Evolutionary conservation across 257 asterid genomes (phyloP), one percentile per base, ranked within the genome.

Genomic region (Solanum appendiculatum): DNA sequence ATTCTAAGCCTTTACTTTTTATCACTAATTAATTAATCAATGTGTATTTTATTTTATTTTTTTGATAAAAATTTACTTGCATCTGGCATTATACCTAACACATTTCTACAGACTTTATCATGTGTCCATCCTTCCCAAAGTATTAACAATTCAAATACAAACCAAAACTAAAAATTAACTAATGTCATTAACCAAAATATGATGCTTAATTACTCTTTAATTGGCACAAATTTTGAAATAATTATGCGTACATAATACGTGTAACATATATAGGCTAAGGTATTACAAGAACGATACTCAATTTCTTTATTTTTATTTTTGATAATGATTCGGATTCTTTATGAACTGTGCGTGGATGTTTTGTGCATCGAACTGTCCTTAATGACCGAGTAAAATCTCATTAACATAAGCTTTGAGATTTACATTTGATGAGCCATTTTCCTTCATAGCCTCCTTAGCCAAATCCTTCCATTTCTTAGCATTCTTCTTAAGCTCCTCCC

Each of bases 391-490:
- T 73, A 46, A 85, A 63, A 87, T 64, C 85, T 91, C 86, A 11
- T 89, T 73, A 1, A 91, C 83, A 83, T 92, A 91, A 25, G 73
- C 64, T 20, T 86, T 87, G 66, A 93, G 90, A 90, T 92, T 92
- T 36, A 37, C 34, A 73, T 78, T 36, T 18, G 93, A 92, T 2
- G 90, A 86, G 2, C 93, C 95, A 42, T 89, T 90, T 46, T 92
- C 91, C 37, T 54, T 64, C 23, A 58, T 36, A 16, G 95, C 91
- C 75, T 89, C 90, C 86, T 82, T 87, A 2, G 93, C 95, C 86
- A 91, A 90, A 12, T 82, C 89, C 56, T 88, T 89, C 94, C 93
- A 93, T 72, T 88, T 90, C 84, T 82, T 87, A 1, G 90, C 93
- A 88, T 86, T 82, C 16, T 15, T 44, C 86, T 90, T 89, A 87